Base-by-base conservation (phyloP, 192 early-diverging fungal species). In the Backusella westeae region DNA sequence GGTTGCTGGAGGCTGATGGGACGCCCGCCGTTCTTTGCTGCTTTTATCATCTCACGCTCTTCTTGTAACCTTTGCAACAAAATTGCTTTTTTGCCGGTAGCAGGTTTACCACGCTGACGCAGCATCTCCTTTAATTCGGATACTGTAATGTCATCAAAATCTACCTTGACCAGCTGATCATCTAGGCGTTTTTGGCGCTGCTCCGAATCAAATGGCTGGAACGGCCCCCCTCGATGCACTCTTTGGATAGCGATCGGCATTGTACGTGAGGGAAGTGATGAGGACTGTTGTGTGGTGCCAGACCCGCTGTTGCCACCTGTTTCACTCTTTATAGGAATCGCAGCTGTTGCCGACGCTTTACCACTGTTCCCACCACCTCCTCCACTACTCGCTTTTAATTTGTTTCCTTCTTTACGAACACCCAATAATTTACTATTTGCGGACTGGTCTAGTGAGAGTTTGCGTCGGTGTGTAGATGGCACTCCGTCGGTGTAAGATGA, bases 101-200 rank as follows among this genome's bases (percentile, higher is more conserved):
- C 87, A 34, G 89, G 91, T 68, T 91, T 88, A 3, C 90, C 88
- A 35, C 93, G 86, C 67, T 90, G 85, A n/a, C 90, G 75, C 34
- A 94, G 74, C 85, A 92, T 88, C 44, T 94, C 92, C 72, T 94
- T 94, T 26, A 94, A 80, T 78, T 94, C 93, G 7, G 85, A 80
- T 0, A 94, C 93, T 0, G 93, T 94, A 15, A 94, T 88, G 79
- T 94, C 93, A 36, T 92, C 87, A 82, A 94, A 93, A 53, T 94
- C 86, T 5, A 90, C 86, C 10, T 79, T 83, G 59, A 87, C 84
- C 74, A 94, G 83, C 32, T 88, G 86, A 68, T 90, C 87, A 78
- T 94, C 89, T 23, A 93, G 73, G 49, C 82, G 77, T n/a, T 78
- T 82, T 74, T 89, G 88, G 42, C 87, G 85, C 42, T 89, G 86